Conservation (phyloP, 2,329 filamentous ascomycete species). For the Alternaria arbusti region DNA sequence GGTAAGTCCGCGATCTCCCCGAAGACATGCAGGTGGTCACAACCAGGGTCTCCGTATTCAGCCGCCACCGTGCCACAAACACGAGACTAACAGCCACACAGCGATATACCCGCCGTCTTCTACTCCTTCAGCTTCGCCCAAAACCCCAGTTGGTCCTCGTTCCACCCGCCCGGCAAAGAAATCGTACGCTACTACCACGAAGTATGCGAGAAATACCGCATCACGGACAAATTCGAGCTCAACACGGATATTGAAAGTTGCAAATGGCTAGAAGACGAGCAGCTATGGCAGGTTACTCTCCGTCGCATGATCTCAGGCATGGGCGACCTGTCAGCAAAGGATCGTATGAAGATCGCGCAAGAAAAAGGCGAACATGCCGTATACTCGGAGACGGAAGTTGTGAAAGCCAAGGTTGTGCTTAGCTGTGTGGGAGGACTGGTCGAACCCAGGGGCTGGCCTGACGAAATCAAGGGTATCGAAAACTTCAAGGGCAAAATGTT, state of each 20-base stretch:
- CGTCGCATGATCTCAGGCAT: constrained; percentile 59
- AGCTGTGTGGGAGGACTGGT: constrained; percentile 63
- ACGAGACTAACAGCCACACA: constrained; percentile 19
- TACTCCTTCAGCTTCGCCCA: constrained; percentile 65
- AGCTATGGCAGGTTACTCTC: constrained; percentile 63
- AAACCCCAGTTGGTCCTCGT: constrained; percentile 59
- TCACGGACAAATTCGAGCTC: constrained; percentile 64
- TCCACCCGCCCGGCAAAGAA: constrained; percentile 58
- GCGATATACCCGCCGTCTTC: constrained; percentile 59
- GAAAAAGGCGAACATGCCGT: constrained; percentile 55
- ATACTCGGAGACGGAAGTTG: constrained; percentile 58
- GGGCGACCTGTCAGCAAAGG: constrained; percentile 60
- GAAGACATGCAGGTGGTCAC: background rate
- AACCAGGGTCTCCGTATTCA: background rate
- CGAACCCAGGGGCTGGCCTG: constrained; percentile 60
- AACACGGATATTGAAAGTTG: constrained; percentile 63
- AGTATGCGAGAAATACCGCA: constrained; percentile 60
- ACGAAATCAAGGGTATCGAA: constrained; percentile 59
- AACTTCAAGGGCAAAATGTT: constrained; percentile 63
- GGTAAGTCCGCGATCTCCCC: constrained; percentile 21
- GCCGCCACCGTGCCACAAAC: background rate
- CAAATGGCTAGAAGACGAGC: constrained; percentile 60
- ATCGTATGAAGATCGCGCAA: constrained; percentile 53
- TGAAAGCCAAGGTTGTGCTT: constrained; percentile 62
- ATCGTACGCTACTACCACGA: constrained; percentile 60